A percentile compares a stretch with the other conserved stretches of the same genome.
Conservation (phyloP, 805 yeast species). For the Candida wancherniae region DNA sequence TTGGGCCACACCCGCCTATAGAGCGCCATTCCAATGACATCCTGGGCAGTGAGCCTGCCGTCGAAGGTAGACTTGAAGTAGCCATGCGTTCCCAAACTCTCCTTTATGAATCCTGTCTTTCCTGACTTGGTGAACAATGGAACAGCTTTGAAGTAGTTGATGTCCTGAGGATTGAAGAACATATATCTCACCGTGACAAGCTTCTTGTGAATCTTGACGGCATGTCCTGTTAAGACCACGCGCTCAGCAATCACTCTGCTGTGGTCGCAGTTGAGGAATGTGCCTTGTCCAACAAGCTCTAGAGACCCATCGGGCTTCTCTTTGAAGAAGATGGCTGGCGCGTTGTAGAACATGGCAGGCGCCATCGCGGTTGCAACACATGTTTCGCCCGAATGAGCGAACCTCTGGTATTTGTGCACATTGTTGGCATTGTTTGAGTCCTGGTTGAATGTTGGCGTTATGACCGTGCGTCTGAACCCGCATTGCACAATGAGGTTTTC, state of each 20-base stretch:
- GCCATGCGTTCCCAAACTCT: conserved; percentile 96
- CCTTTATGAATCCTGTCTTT: conserved; percentile 90
- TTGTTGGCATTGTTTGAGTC: conserved; percentile 73
- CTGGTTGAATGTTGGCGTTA: conserved; percentile 79
- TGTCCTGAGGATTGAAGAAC: conserved; percentile 92
- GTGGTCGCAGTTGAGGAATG: conserved; percentile 82
- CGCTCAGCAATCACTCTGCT: conserved; percentile 83
- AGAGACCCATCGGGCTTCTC: conserved; percentile 39
- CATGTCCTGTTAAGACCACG: conserved; percentile 86
- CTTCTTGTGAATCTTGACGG: conserved; percentile 88
- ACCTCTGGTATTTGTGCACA: conserved; percentile 82
- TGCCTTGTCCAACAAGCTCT: conserved; percentile 83
- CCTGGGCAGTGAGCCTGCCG: conserved; percentile 85
- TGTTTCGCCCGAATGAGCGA: conserved; percentile 66
- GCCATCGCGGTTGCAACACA: conserved; percentile 81
- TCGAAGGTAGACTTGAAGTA: conserved; percentile 95
- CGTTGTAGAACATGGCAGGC: conserved; percentile 77
- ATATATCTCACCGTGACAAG: conserved; percentile 92
- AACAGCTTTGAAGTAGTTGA: conserved; percentile 81
- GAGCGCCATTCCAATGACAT: conserved; percentile 87
- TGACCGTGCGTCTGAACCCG: conserved; percentile 84
- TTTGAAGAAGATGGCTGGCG: conserved; percentile 82
- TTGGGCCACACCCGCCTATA: conserved; percentile 94
- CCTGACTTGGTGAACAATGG: conserved; percentile 93
- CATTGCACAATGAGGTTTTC: conserved; percentile 81